A percentile compares a stretch with the other conserved stretches of the same genome.
Evolutionary conservation across 805 yeast genomes (phyloP).

Genomic region (Candida tallmaniae): DNA sequence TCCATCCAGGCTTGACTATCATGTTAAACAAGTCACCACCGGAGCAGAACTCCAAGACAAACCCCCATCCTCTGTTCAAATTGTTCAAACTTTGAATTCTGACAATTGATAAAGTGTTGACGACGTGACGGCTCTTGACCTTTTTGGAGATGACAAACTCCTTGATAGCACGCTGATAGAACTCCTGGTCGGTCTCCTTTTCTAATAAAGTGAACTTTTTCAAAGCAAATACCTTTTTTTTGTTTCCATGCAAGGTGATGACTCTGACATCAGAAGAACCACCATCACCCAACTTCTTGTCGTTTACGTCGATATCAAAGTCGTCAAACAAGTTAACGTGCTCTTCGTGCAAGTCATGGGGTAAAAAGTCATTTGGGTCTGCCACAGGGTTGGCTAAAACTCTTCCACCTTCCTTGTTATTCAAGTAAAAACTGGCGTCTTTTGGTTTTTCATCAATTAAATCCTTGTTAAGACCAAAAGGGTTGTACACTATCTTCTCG

Average conservation of each 20-base stretch:
- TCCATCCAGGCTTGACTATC: slow-evolving; percentile 59
- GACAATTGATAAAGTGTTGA: slow-evolving; percentile 50
- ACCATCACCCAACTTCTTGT: slow-evolving; percentile 61
- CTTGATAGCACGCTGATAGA: slow-evolving; percentile 58
- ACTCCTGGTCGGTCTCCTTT: slow-evolving; percentile 59
- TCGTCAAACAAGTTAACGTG: slow-evolving; percentile 49
- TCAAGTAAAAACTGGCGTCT: slow-evolving; percentile 23
- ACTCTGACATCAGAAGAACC: slow-evolving; percentile 64
- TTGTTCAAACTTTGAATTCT: slow-evolving; percentile 52
- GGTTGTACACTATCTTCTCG: slow-evolving; percentile 56
- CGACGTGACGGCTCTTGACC: slow-evolving; percentile 56
- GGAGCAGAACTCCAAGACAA: slow-evolving; percentile 58
- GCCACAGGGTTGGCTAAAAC: slow-evolving; percentile 58
- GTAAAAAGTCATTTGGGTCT: slow-evolving; percentile 62
- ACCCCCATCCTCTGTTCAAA: slow-evolving; percentile 71
- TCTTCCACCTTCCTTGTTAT: slow-evolving; percentile 40
- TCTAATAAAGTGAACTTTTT: slow-evolving; percentile 58
- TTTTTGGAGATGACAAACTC: slow-evolving; percentile 62
- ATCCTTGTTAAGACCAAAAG: slow-evolving; percentile 51
- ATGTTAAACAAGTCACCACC: slow-evolving; percentile 60
- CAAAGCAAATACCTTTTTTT: slow-evolving; percentile 53
- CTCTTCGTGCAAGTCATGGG: slow-evolving; percentile 47
- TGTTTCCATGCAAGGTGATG: slow-evolving; percentile 31
- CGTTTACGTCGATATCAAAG: slow-evolving; percentile 41
- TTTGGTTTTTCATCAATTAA: slow-evolving; percentile 21